phyloP scores from a whole-genome alignment of 345 rosid species.

The Camelina laxa region DNA sequence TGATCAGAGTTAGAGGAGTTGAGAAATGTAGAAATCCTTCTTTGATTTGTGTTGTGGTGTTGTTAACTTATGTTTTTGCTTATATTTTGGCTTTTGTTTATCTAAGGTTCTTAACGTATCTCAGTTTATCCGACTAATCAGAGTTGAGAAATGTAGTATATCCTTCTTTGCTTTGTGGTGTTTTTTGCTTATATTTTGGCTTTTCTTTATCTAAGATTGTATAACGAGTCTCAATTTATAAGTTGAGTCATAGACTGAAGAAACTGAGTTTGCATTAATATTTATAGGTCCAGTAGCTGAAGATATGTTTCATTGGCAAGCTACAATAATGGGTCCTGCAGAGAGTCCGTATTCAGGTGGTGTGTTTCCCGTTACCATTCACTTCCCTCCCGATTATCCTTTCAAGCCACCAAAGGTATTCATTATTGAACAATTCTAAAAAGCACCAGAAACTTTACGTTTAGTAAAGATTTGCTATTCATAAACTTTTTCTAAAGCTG shows the following conservation, averaged over 20 bases:
- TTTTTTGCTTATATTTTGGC: neutral
- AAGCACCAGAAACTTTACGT: neutral
- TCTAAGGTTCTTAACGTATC: neutral
- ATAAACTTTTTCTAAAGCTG: no score
- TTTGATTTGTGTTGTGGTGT: no score
- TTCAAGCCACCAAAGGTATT: constrained; percentile 40
- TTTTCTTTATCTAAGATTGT: neutral
- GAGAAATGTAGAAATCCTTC: no score
- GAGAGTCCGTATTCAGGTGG: constrained; percentile 39
- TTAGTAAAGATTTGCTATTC: no score
- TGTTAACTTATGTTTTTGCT: neutral
- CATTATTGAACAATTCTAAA: neutral
- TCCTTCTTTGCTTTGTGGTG: neutral
- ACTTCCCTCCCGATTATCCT: constrained; percentile 58
- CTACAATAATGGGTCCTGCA: constrained; percentile 34
- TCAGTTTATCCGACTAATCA: neutral
- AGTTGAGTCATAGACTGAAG: neutral
- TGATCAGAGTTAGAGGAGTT: no score
- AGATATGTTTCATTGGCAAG: constrained; percentile 40
- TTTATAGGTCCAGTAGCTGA: constrained; percentile 39
- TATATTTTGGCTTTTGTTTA: neutral
- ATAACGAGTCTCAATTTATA: neutral
- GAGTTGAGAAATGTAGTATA: neutral
- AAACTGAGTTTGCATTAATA: neutral
- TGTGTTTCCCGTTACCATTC: constrained; percentile 47